A percentile compares a stretch with the other conserved stretches of the same genome.
Conservation (phyloP, 352 stramenopile species). For the Phytophthora idaei region DNA sequence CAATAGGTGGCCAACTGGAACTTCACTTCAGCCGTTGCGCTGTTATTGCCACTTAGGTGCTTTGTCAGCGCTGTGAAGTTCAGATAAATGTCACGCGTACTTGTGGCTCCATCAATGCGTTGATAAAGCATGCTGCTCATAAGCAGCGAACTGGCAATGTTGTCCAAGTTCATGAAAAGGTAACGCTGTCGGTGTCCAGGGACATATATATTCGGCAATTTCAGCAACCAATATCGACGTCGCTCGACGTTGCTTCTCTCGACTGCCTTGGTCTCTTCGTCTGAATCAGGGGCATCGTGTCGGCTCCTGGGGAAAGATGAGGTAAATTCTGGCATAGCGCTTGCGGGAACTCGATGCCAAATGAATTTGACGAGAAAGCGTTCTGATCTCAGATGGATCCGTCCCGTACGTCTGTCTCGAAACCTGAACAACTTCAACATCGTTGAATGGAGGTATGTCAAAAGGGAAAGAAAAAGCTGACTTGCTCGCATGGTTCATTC, state of each 20-base stretch:
- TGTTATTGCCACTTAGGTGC: background rate
- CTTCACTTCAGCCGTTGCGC: background rate
- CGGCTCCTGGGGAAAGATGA: background rate
- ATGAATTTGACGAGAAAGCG: background rate
- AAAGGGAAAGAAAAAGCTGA: too few species aligned
- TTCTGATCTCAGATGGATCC: background rate
- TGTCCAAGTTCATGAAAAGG: constrained; percentile 26
- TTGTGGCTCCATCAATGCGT: constrained; percentile 11
- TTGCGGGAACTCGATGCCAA: background rate
- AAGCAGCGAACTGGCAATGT: constrained; percentile 15
- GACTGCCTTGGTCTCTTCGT: background rate
- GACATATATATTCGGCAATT: constrained; percentile 2
- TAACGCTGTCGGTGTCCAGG: constrained; percentile 8
- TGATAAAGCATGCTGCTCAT: constrained; percentile 13
- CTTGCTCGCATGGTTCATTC: too few species aligned
- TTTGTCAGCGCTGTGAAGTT: constrained; percentile 1
- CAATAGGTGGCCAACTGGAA: constrained; percentile 4
- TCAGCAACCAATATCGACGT: constrained; percentile 3
- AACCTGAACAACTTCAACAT: background rate
- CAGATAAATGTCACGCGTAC: background rate
- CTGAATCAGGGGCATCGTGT: background rate
- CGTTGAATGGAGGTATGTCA: background rate
- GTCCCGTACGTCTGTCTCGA: background rate
- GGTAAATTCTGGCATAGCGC: background rate
- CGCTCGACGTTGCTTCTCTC: constrained; percentile 1